Conservation (phyloP, 805 yeast genomes). For the Kuraishia ogatae region DNA sequence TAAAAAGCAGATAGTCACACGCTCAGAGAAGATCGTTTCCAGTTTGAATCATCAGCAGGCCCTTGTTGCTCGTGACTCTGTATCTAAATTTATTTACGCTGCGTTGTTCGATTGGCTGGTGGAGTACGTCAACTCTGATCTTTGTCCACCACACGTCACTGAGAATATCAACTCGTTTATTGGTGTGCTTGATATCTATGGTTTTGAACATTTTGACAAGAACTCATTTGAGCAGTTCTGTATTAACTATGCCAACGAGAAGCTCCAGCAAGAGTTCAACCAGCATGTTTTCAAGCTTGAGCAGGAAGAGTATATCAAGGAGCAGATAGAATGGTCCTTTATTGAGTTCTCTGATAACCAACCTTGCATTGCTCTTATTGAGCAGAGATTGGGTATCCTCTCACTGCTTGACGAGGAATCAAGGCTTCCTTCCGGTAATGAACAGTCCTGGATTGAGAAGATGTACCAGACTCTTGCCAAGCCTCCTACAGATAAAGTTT, state of each 20-base stretch:
- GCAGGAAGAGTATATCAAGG: constrained; percentile 89
- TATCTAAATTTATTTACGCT: constrained; percentile 87
- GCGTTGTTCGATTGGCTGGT: constrained; percentile 95
- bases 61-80: constrained; percentile 90
- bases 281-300: constrained; percentile 96
- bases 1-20: constrained; percentile 86
- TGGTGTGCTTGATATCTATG: constrained; percentile 96
- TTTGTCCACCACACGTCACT: constrained; percentile 66
- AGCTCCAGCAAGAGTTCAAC: constrained; percentile 93
- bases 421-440: constrained; percentile 87
- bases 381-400: constrained; percentile 78
- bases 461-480: constrained; percentile 80
- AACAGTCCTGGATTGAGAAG: constrained; percentile 86
- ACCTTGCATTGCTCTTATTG: constrained; percentile 91
- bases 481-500: constrained; percentile 64
- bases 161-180: constrained; percentile 62
- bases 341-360: constrained; percentile 95
- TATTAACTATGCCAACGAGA: constrained; percentile 94
- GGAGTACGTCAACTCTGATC: constrained; percentile 67
- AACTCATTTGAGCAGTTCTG: constrained; percentile 97
- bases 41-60: constrained; percentile 81
- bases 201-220: constrained; percentile 91
- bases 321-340: constrained; percentile 93
- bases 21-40: constrained; percentile 85
- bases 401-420: constrained; percentile 92